Percentiles rank a stretch among this genome's conserved stretches.
These are phyloP conservation scores for Skeletonema menzelii DNA, from an alignment of 108 stramenopile species.

Conservation along the genomic window DNA sequence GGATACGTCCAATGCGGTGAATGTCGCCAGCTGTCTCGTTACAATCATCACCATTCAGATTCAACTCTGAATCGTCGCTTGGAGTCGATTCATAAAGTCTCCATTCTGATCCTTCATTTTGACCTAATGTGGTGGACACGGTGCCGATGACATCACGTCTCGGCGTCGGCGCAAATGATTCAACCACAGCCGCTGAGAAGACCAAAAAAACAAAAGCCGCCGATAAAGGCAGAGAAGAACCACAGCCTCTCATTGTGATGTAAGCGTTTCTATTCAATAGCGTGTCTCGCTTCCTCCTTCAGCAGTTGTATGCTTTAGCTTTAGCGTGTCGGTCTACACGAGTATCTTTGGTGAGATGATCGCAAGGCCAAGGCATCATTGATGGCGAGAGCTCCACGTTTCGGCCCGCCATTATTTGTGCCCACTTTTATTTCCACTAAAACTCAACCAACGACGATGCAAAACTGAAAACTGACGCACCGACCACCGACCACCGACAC, in stretches of 20 bases:
- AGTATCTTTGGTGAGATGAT: too few species aligned
- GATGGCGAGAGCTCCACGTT: background rate
- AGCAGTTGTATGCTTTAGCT: too few species aligned
- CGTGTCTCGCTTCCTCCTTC: background rate
- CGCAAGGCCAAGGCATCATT: too few species aligned
- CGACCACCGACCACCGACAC: too few species aligned
- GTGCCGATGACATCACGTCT: background rate
- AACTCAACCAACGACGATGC: too few species aligned
- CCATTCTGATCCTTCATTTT: background rate
- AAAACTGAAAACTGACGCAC: background rate
- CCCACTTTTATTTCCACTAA: background rate
- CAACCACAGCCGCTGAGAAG: background rate
- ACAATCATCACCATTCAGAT: background rate
- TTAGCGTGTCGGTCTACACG: too few species aligned
- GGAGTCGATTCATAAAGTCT: background rate
- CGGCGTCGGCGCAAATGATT: conserved; percentile 21
- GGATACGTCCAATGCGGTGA: conserved; percentile 1
- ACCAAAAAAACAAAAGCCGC: background rate
- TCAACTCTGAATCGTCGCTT: background rate
- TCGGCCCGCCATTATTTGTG: background rate
- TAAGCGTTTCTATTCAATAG: background rate
- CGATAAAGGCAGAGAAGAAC: background rate
- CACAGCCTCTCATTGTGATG: background rate
- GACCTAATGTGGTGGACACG: background rate
- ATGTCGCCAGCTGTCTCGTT: background rate